These are phyloP conservation scores for Phytophthora lateralis DNA, from an alignment of 352 stramenopile species.

Conservation along the genomic window DNA sequence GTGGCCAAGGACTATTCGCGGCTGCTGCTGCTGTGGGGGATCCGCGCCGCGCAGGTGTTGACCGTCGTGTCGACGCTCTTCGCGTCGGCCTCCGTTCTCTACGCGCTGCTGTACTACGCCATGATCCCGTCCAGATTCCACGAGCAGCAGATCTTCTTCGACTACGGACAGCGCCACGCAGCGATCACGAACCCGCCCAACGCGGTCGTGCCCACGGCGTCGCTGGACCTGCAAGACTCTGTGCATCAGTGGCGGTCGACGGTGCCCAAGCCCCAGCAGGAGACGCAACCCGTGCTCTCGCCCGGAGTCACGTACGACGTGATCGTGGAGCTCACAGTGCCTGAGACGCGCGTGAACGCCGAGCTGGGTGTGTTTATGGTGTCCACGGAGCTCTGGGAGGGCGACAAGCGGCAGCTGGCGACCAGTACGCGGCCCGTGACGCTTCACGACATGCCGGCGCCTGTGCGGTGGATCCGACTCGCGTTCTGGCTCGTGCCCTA, in stretches of 20 bases:
- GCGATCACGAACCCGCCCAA: conserved; percentile 18
- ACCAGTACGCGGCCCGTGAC: conserved; percentile 62
- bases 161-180: conserved; percentile 68
- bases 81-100: conserved; percentile 61
- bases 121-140: conserved; percentile 80
- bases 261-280: conserved; percentile 25
- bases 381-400: conserved; percentile 42
- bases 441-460: conserved; percentile 61
- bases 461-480: conserved; percentile 59
- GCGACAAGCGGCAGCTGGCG: conserved; percentile 39
- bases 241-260: conserved; percentile 67
- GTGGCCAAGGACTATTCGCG: conserved; percentile 36
- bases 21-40: conserved; percentile 38
- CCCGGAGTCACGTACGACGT: conserved; percentile 82
- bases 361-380: conserved; percentile 86
- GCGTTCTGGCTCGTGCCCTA: conserved; percentile 59
- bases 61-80: conserved; percentile 53
- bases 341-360: conserved; percentile 63
- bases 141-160: conserved; percentile 77
- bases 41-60: conserved; percentile 48
- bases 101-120: conserved; percentile 75
- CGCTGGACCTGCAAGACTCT: conserved; percentile 58
- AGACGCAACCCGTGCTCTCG: conserved; percentile 45
- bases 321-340: conserved; percentile 73
- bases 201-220: conserved; percentile 46